Base-by-base conservation (phyloP, 371 early-diverging fungal species). In the Cokeromyces recurvatus region DNA sequence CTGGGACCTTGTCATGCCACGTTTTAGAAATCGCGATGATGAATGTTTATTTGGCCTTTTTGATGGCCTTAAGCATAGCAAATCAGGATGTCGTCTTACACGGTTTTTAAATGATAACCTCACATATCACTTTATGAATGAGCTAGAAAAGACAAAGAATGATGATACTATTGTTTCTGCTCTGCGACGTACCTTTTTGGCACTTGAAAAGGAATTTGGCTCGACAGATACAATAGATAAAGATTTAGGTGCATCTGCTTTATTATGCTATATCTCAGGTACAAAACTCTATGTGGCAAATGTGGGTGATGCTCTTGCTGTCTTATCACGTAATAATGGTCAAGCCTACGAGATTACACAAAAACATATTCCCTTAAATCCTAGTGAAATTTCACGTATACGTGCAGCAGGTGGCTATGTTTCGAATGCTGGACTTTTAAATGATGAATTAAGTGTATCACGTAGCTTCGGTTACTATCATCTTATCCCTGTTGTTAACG, bases 1-100 rank as follows among this genome's bases (percentile, higher is more conserved):
- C 6, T 90, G 92, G 89, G 94, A 92, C 55, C 54, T 87, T 25
- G 90, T 88, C 5, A 77, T 84, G 67, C 89, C 92, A 7, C 77
- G 85, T 21, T 90, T 92, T 58, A 72, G 90, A 32, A 82, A 79
- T 38, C 66, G 77, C n/a, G 89, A 89, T 32, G 90, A 92, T 43
- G 92, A 92, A 46, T 86, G 87, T 32, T 48, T 95, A 6, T 94
- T 95, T 77, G 95, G 86, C 4, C 57, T 95, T 7, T 92, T 93
- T 66, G 91, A 92, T 54, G 90, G 86, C 1, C 71, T 84, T 29
- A 81, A 81, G 25, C 80, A 79, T 14, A 61, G 64, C 12, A 64
- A 71, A 41, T 51, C 64, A n/a, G 78, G 84, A 2, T 78, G 77
- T 39, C 71, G 73, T 23, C 62, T 88, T 23, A 84, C 82, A 24